Conservation (phyloP, 306 rosid species). For the Citrullus colocynthis region DNA sequence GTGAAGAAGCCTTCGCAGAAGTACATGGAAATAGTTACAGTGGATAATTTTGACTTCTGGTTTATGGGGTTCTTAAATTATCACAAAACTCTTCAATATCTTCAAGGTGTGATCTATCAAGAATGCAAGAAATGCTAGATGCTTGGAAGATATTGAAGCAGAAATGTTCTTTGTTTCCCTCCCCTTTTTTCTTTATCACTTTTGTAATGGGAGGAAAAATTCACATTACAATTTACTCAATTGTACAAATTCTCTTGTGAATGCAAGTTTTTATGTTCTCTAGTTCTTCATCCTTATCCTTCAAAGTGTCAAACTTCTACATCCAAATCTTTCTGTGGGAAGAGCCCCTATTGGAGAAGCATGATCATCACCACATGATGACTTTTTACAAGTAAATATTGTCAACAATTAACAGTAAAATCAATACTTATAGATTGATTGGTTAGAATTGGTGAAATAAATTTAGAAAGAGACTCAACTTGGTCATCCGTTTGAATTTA, state of each 20-base stretch:
- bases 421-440: not conserved
- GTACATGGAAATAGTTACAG: slow-evolving; percentile 50
- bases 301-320: not conserved
- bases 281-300: not conserved
- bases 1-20: slow-evolving; percentile 43
- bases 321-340: not conserved
- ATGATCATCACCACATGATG: not conserved
- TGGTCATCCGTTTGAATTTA: too few relatives aligned
- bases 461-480: not conserved
- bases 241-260: slow-evolving; percentile 20
- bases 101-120: slow-evolving; percentile 26
- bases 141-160: not conserved
- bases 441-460: not conserved
- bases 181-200: not conserved
- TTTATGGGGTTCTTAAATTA: slow-evolving; percentile 59
- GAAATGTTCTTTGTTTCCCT: not conserved
- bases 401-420: not conserved
- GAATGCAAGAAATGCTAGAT: slow-evolving; percentile 8
- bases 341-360: not conserved
- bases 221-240: not conserved
- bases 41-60: slow-evolving; percentile 60
- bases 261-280: not conserved
- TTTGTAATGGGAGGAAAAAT: not conserved
- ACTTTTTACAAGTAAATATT: not conserved
- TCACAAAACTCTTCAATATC: slow-evolving; percentile 33